Evolutionary conservation across 345 rosid genomes (phyloP).

Genomic region (Cardamine chenopodiifolia): DNA sequence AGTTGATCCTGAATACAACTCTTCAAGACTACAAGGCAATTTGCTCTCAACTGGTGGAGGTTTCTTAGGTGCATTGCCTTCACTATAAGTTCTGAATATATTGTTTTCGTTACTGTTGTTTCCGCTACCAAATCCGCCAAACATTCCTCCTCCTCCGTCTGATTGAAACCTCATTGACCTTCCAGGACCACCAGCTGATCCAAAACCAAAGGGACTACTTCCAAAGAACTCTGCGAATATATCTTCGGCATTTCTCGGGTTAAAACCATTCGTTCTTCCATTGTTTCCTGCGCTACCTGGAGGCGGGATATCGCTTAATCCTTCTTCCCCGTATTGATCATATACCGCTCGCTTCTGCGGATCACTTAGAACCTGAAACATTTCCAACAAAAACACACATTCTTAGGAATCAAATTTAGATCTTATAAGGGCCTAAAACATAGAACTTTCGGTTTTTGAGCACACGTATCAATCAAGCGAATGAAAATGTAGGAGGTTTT

Average conservation of each 20-base stretch:
- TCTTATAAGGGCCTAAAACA: background rate
- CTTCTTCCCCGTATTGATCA: slow-evolving; percentile 95
- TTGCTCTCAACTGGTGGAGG: slow-evolving; percentile 93
- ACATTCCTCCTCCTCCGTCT: slow-evolving; percentile 66
- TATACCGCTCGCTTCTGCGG: slow-evolving; percentile 76
- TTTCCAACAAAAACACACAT: background rate
- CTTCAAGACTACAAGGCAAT: slow-evolving; percentile 90
- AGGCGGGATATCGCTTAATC: slow-evolving; percentile 78
- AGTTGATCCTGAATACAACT: slow-evolving; percentile 82
- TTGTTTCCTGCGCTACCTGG: slow-evolving; percentile 57
- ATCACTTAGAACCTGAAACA: slow-evolving; percentile 77
- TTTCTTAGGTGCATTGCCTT: slow-evolving; percentile 59
- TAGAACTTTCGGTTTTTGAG: background rate
- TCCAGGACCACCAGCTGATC: slow-evolving; percentile 73
- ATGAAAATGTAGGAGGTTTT: background rate
- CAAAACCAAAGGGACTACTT: slow-evolving; percentile 81
- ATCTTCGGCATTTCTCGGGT: slow-evolving; percentile 95
- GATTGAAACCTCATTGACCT: slow-evolving; percentile 76
- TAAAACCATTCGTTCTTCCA: slow-evolving; percentile 63
- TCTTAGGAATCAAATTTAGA: background rate
- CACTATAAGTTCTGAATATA: slow-evolving; percentile 67
- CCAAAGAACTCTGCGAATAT: slow-evolving; percentile 96
- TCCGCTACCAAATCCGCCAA: slow-evolving; percentile 55
- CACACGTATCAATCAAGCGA: background rate
- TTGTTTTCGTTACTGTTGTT: slow-evolving; percentile 51